phyloP scores from a whole-genome alignment of 163 green algal genomes.

The Volvox carteri region DNA sequence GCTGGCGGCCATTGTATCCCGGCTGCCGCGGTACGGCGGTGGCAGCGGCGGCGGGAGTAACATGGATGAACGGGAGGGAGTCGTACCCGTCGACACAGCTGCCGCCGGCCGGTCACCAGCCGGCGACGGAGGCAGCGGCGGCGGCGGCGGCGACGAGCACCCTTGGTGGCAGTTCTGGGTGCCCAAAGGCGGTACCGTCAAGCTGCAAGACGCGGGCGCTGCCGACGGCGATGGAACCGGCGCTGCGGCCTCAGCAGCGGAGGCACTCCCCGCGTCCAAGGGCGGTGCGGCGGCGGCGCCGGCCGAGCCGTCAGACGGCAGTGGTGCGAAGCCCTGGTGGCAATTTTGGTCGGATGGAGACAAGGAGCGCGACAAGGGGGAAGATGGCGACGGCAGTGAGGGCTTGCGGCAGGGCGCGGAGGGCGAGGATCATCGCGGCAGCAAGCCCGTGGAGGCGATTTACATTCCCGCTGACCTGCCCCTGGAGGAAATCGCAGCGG shows the following conservation, averaged over 20 bases:
- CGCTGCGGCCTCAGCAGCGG: background rate
- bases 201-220: constrained; percentile 66
- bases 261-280: background rate
- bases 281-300: background rate
- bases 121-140: background rate
- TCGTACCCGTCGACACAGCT: no score
- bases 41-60: no score
- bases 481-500: constrained; percentile 88
- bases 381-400: background rate
- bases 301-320: background rate
- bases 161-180: constrained; percentile 54
- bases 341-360: constrained; percentile 47
- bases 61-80: no score
- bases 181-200: constrained; percentile 38
- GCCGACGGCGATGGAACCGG: background rate
- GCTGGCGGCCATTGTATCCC: constrained; percentile 28
- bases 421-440: background rate
- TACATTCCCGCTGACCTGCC: constrained; percentile 85
- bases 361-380: background rate
- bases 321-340: constrained; percentile 32
- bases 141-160: background rate
- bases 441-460: constrained; percentile 73
- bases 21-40: constrained; percentile 21
- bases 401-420: no score
- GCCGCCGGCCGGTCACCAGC: no score